A percentile compares a stretch with the other conserved stretches of the same genome.
phyloP scores from a whole-genome alignment of 331 rosid genomes.

The Malus hybrid region DNA sequence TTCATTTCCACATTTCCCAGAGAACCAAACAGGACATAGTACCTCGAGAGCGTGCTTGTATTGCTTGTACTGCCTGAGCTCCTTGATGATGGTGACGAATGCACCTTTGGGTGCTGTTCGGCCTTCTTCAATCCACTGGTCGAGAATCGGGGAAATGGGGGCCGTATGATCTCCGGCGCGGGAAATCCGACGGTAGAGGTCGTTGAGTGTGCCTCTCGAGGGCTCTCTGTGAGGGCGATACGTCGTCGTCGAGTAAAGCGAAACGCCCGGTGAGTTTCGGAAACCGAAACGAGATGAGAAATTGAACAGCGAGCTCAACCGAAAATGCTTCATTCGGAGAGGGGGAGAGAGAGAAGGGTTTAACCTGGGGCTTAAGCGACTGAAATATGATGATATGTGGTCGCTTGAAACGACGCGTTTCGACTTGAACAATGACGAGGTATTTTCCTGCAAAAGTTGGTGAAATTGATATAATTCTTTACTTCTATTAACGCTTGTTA shows the following conservation, averaged over 20 bases:
- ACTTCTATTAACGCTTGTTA: too few relatives aligned
- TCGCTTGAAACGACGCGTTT: background rate
- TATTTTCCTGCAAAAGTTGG: accelerated
- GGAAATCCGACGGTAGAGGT: constrained; percentile 17
- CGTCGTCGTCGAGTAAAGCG: constrained; percentile 2
- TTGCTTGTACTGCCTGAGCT: constrained; percentile 15
- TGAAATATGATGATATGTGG: background rate
- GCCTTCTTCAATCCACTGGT: constrained; percentile 19
- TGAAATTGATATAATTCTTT: too few relatives aligned
- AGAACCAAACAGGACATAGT: background rate
- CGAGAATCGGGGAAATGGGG: constrained; percentile 14
- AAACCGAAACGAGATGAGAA: background rate
- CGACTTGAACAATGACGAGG: too few relatives aligned
- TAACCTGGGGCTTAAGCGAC: background rate
- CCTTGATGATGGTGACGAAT: constrained; percentile 11
- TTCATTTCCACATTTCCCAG: background rate
- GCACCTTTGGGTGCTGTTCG: background rate
- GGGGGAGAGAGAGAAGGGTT: background rate
- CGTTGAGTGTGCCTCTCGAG: background rate
- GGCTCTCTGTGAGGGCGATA: background rate
- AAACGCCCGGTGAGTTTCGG: background rate
- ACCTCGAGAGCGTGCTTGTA: constrained; percentile 29
- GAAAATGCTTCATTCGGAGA: background rate
- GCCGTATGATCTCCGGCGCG: background rate
- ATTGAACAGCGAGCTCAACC: background rate